Evolutionary conservation across 1,139 yeast genomes (phyloP).

Genomic region (Suhomyces atakaporum): DNA sequence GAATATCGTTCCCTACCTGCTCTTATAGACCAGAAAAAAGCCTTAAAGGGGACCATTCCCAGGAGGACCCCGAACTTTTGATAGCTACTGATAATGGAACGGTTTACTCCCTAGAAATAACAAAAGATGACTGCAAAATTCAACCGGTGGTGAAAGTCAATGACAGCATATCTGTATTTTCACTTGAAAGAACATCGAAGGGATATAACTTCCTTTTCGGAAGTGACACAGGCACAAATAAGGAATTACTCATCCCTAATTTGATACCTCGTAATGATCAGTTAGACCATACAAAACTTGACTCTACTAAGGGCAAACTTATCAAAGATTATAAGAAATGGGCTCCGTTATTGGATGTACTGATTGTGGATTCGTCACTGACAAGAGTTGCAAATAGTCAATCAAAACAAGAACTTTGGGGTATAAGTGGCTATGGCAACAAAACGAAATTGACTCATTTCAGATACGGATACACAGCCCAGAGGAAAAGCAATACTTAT

Average conservation of each 20-base stretch:
- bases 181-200: constrained; percentile 23
- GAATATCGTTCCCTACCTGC: constrained; percentile 41
- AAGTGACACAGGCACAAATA: constrained; percentile 38
- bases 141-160: constrained; percentile 29
- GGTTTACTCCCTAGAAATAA: constrained; percentile 31
- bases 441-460: constrained; percentile 42
- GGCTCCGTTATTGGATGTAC: constrained; percentile 51
- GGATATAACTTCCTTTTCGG: constrained; percentile 33
- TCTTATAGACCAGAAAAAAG: constrained; percentile 29
- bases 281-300: constrained; percentile 14
- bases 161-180: constrained; percentile 37
- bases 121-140: constrained; percentile 7
- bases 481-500: constrained; percentile 29
- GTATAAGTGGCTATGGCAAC: constrained; percentile 45
- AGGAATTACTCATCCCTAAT: constrained; percentile 26
- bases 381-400: constrained; percentile 21
- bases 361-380: constrained; percentile 32
- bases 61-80: constrained; percentile 34
- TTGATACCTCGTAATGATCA: constrained; percentile 10
- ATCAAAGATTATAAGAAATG: constrained; percentile 43
- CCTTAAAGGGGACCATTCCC: constrained; percentile 4
- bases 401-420: constrained; percentile 46
- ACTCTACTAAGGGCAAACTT: constrained; percentile 14
- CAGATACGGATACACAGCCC: constrained; percentile 35
- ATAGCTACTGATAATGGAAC: constrained; percentile 46